A percentile compares a stretch with the other conserved stretches of the same genome.
Conservation (phyloP, 345 rosid species). For the Dipteronia sinensis region DNA sequence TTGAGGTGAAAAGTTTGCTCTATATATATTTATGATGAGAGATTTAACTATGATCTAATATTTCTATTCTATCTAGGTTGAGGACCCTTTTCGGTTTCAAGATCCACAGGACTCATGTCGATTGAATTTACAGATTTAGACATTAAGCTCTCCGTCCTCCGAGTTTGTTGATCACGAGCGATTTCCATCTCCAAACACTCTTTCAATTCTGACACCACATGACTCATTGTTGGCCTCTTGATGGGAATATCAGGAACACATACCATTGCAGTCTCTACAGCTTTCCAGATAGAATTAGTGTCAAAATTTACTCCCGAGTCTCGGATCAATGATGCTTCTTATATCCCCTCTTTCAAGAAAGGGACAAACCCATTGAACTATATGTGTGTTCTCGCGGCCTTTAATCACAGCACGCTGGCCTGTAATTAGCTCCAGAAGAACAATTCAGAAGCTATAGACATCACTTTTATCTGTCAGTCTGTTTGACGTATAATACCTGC, state of each 20-base stretch:
- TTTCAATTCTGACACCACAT: conserved; percentile 30
- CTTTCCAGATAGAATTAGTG: conserved; percentile 34
- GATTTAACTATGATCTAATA: no score
- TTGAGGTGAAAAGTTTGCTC: no score
- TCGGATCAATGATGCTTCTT: conserved; percentile 32
- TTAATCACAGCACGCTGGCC: conserved; percentile 27
- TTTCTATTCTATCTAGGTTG: conserved; percentile 19
- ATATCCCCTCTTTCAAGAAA: conserved; percentile 33
- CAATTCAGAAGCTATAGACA: conserved; percentile 44
- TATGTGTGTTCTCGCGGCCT: conserved; percentile 11
- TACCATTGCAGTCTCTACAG: conserved; percentile 36
- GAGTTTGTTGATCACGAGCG: conserved; percentile 10
- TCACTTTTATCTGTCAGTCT: conserved; percentile 37
- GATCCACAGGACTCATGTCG: conserved; percentile 9
- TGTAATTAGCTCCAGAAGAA: conserved; percentile 42
- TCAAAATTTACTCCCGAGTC: conserved; percentile 30
- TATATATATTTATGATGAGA: no score
- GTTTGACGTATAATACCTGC: conserved; percentile 25
- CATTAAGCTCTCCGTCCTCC: background rate
- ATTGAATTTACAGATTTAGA: conserved; percentile 18
- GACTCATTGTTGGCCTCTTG: conserved; percentile 39
- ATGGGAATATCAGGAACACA: conserved; percentile 26
- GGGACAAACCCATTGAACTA: conserved; percentile 21
- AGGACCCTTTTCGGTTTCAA: conserved; percentile 22
- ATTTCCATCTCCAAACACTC: conserved; percentile 29